phyloP scores from a whole-genome alignment of 345 rosid genomes.

The Salix caprea region DNA sequence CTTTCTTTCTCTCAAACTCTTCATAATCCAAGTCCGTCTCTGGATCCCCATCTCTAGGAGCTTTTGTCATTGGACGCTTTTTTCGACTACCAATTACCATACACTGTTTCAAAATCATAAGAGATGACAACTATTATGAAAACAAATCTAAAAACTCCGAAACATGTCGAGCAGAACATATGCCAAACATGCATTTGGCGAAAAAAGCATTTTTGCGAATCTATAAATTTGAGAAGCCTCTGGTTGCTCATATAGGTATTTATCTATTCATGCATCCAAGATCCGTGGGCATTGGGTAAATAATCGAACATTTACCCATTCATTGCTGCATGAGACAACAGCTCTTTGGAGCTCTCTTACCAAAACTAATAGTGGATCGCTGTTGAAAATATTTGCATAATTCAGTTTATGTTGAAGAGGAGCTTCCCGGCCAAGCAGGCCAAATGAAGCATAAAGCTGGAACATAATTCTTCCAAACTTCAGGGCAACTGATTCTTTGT shows the following conservation, averaged over 20 bases:
- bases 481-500: too few relatives aligned
- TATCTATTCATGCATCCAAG: too few relatives aligned
- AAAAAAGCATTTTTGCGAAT: too few relatives aligned
- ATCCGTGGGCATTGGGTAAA: too few relatives aligned
- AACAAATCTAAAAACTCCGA: neutral
- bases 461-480: neutral
- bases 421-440: neutral
- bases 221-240: too few relatives aligned
- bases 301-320: too few relatives aligned
- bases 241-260: too few relatives aligned
- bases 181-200: too few relatives aligned
- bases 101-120: slow-evolving; percentile 48
- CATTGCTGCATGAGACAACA: too few relatives aligned
- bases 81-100: slow-evolving; percentile 30
- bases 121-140: neutral
- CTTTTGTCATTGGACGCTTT: neutral
- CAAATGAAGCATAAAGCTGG: neutral
- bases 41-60: neutral
- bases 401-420: neutral
- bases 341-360: neutral
- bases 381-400: too few relatives aligned
- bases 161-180: neutral
- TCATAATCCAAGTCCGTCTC: slow-evolving; percentile 19
- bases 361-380: neutral
- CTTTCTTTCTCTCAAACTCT: slow-evolving; percentile 41